Percentiles rank a stretch among this genome's conserved stretches.
Evolutionary conservation across 306 rosid species (phyloP).

Genomic region (Vachellia collinsii): DNA sequence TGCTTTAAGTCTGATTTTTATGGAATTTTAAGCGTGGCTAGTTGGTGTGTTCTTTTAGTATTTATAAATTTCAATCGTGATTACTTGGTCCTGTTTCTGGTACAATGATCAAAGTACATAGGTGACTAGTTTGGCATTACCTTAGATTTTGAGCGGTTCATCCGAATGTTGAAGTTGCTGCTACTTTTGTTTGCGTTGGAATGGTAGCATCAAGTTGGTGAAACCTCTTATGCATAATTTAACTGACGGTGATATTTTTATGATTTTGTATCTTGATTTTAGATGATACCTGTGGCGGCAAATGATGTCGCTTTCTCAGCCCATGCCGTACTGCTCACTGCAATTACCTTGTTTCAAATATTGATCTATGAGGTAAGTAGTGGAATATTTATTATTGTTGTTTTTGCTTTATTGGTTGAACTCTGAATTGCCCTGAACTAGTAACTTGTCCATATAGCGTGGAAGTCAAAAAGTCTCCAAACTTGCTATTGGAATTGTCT

Average conservation of each 20-base stretch:
- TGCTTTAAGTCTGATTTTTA: not conserved
- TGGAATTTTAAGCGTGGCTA: not conserved
- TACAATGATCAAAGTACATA: not conserved
- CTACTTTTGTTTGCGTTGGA: not conserved
- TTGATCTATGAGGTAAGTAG: constrained; percentile 71
- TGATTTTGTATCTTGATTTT: constrained; percentile 19
- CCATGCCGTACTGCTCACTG: constrained; percentile 85
- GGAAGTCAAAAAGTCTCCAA: constrained; percentile 82
- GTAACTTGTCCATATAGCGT: constrained; percentile 53
- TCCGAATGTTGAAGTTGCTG: not conserved
- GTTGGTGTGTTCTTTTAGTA: not conserved
- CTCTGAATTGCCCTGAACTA: constrained; percentile 28
- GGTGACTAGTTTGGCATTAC: not conserved
- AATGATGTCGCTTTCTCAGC: constrained; percentile 92
- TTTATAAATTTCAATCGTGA: not conserved
- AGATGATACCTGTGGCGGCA: constrained; percentile 98
- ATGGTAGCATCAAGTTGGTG: not conserved
- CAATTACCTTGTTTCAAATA: constrained; percentile 71
- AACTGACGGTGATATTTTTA: not conserved
- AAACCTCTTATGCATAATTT: constrained; percentile 15
- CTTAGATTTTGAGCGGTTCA: not conserved
- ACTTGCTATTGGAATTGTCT: constrained; percentile 61
- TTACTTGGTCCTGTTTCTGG: not conserved
- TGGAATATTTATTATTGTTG: constrained; percentile 8
- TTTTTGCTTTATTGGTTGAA: constrained; percentile 8